A percentile compares a stretch with the other conserved stretches of the same genome.
phyloP scores from a whole-genome alignment of 208 protist species.

The Tritrichomonas foetus region DNA sequence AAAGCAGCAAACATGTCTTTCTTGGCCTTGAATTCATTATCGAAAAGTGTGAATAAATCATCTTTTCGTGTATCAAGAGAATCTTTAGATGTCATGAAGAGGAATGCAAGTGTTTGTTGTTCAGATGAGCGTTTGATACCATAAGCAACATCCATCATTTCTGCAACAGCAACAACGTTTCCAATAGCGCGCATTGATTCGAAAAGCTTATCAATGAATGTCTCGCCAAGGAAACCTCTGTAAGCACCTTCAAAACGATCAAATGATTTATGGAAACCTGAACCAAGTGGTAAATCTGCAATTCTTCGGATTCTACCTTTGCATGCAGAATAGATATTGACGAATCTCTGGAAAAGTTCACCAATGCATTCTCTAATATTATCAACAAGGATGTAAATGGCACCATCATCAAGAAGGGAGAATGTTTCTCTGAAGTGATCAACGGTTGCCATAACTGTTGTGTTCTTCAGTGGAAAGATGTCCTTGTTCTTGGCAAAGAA shows the following conservation, averaged over 20 bases:
- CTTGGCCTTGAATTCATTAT: not conserved
- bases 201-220: not conserved
- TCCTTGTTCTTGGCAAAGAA: not conserved
- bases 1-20: not conserved
- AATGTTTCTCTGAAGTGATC: constrained; percentile 16
- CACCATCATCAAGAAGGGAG: not conserved
- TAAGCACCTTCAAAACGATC: not conserved
- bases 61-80: not conserved
- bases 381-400: not conserved
- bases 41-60: not conserved
- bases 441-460: not conserved
- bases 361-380: not conserved
- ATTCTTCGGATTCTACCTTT: not conserved
- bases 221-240: not conserved
- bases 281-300: not conserved
- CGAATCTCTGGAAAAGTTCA: not conserved
- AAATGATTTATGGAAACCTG: not conserved
- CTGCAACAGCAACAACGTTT: not conserved
- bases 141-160: not conserved
- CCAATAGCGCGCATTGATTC: not conserved
- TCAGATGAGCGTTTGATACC: not conserved
- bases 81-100: not conserved
- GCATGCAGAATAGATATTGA: not conserved
- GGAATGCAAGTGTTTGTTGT: not conserved
- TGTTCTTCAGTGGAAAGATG: not conserved